Base-by-base conservation (phyloP, 164 flowering plant species). In the Taxillus chinensis region DNA sequence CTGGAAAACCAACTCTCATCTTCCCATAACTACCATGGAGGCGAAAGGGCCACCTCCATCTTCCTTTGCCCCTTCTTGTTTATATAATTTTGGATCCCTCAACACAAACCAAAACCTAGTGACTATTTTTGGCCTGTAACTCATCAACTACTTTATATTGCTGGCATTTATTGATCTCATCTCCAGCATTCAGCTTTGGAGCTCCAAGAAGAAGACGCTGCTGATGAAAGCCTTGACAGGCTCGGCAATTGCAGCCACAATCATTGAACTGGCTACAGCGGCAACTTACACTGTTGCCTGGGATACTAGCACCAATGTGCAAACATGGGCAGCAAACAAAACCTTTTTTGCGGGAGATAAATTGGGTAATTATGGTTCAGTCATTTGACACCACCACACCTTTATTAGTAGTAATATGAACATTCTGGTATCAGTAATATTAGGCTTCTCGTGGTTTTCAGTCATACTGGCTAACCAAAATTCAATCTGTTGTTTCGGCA, bases 281-380 rank as follows among this genome's bases (percentile, higher is more conserved):
- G 72, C 69, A 37, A 70, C 62, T 55, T 55, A 75, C 70, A 75
- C 66, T 0, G 87, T 87, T 2, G 64, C 76, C 11, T 87, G 93
- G 90, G 88, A 83, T 64, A 45, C 65, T 8, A 7, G 58, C 62
- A 73, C 83, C 10, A 45, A 77, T 70, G 63, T 80, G 14, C 59
- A 68, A 65, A 7, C 83, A 4, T 85, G 90, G 95, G 81, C 77
- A 5, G 43, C 78, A 5, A 60, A 78, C 0, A 68, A 72, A 14
- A 40, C 61, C 13, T 85, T 87, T 64, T 1, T 6, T 0, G 77
- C 71, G 8, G 89, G 89, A 48, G 95, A 83, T 52, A 78, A 64
- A 55, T 72, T 87, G 39, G 45, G 90, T 85, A 68, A 82, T 27
- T 27, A 27, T 27, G 27, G 27, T 27, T 27, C 27, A 27, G 27